A percentile compares a stretch with the other conserved stretches of the same genome.
These are phyloP conservation scores for Macrotyloma uniflorum DNA, from an alignment of 306 rosid genomes.

Conservation along the genomic window DNA sequence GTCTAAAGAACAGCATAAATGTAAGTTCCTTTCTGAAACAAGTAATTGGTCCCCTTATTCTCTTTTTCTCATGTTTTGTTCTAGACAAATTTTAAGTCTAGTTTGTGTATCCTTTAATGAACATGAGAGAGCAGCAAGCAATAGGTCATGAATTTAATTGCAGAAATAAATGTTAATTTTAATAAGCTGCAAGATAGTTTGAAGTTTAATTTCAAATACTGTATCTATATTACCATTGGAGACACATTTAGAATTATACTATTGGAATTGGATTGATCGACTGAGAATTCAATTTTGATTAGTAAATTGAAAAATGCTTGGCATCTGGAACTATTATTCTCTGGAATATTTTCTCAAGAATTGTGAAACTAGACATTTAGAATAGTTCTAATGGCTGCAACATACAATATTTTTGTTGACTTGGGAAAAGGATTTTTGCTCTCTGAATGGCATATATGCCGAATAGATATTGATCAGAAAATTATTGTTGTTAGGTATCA, in stretches of 20 bases:
- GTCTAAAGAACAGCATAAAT: conserved; percentile 84
- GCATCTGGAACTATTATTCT: conserved; percentile 32
- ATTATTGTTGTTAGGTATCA: conserved; percentile 44
- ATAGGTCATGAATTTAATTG: neutral
- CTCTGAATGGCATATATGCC: conserved; percentile 47
- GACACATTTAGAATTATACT: conserved; percentile 1
- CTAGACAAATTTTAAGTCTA: neutral
- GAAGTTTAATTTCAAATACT: neutral
- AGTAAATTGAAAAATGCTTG: conserved; percentile 21
- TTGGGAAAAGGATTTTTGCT: conserved; percentile 6
- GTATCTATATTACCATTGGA: conserved; percentile 5
- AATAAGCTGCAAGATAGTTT: neutral
- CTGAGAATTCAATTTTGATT: conserved; percentile 25
- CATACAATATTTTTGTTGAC: conserved; percentile 16
- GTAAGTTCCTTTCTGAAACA: conserved; percentile 52
- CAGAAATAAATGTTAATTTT: conserved; percentile 1
- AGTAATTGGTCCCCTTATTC: neutral
- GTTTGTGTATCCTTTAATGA: neutral
- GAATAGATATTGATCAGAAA: conserved; percentile 28
- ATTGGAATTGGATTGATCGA: neutral
- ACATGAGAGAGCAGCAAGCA: neutral
- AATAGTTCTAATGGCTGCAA: conserved; percentile 30
- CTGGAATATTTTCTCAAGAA: conserved; percentile 41
- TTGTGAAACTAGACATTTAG: conserved; percentile 27
- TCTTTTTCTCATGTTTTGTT: neutral